Percentiles rank a stretch among this genome's conserved stretches.
Conservation (phyloP, 352 stramenopile genomes). For the Plasmopara muralis region DNA sequence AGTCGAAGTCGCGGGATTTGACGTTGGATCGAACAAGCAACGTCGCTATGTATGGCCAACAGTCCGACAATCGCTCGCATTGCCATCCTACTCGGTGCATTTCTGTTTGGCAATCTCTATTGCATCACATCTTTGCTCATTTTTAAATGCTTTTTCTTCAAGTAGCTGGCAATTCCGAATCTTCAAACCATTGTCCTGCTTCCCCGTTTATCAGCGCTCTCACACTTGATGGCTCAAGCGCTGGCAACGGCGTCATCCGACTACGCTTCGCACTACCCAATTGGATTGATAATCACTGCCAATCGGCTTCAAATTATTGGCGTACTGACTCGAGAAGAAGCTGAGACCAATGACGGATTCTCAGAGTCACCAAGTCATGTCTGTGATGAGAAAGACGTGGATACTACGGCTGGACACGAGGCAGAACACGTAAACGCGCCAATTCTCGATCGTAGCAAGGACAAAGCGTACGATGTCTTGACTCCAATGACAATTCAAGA, state of each 20-base stretch:
- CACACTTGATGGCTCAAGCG: conserved; percentile 5
- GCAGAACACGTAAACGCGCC: conserved; percentile 1
- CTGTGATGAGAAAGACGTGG: not conserved
- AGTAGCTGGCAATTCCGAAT: conserved; percentile 7
- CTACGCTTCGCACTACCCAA: conserved; percentile 5
- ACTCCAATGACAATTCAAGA: conserved; percentile 35
- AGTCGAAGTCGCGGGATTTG: conserved; percentile 7
- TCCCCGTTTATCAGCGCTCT: conserved; percentile 6
- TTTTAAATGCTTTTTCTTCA: not conserved
- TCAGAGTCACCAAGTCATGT: too few relatives aligned
- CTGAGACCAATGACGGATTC: not conserved
- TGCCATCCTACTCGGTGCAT: conserved; percentile 16
- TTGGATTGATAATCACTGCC: conserved; percentile 14
- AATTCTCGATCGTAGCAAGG: not conserved
- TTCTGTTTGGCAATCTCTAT: not conserved
- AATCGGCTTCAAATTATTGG: conserved; percentile 15
- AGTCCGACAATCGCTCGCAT: conserved; percentile 36
- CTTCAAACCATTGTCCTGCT: conserved; percentile 10
- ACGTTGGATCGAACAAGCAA: not conserved
- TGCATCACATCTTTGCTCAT: not conserved
- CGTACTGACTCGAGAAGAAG: conserved; percentile 8
- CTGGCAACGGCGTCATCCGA: conserved; percentile 6
- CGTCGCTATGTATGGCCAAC: conserved; percentile 28
- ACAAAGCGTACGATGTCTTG: not conserved
- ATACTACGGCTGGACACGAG: not conserved